Percentiles rank a stretch among this genome's conserved stretches.
phyloP scores from a whole-genome alignment of 768 basidiomycete genomes.

The Collybiopsis confluens region DNA sequence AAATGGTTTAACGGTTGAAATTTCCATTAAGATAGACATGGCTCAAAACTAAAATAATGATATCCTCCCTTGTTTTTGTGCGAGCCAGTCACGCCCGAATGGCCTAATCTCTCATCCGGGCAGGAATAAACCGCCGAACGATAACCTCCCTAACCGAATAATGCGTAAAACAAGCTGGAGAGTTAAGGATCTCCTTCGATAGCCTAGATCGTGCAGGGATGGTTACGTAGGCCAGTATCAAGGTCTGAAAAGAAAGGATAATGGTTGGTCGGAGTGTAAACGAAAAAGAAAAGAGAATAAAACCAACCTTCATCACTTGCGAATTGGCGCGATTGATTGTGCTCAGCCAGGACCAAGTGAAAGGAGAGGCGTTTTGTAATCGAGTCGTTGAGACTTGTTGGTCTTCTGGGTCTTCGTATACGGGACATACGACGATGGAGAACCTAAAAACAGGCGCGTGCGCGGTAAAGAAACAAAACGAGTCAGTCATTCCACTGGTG shows the following conservation, averaged over 20 bases:
- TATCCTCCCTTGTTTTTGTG: too few species aligned
- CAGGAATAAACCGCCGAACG: slow-evolving; percentile 82
- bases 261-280: not conserved
- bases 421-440: slow-evolving; percentile 84
- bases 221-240: slow-evolving; percentile 87
- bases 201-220: slow-evolving; percentile 74
- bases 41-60: too few species aligned
- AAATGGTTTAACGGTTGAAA: too few species aligned
- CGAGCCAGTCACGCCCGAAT: too few species aligned
- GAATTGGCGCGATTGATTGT: slow-evolving; percentile 96
- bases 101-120: slow-evolving; percentile 82
- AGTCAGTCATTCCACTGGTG: not conserved
- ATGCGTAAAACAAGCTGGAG: slow-evolving; percentile 70
- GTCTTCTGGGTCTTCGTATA: slow-evolving; percentile 82
- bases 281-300: too few species aligned
- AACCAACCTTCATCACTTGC: slow-evolving; percentile 87
- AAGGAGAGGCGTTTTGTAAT: slow-evolving; percentile 64
- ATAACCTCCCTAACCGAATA: slow-evolving; percentile 85
- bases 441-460: slow-evolving; percentile 69
- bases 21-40: too few species aligned
- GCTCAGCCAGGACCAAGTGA: slow-evolving; percentile 94
- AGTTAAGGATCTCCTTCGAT: slow-evolving; percentile 45
- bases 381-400: slow-evolving; percentile 57
- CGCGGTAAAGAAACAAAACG: too few species aligned
- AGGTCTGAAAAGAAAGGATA: slow-evolving; percentile 53